phyloP scores from a whole-genome alignment of 352 stramenopile species.

The Pythium chondricola region DNA sequence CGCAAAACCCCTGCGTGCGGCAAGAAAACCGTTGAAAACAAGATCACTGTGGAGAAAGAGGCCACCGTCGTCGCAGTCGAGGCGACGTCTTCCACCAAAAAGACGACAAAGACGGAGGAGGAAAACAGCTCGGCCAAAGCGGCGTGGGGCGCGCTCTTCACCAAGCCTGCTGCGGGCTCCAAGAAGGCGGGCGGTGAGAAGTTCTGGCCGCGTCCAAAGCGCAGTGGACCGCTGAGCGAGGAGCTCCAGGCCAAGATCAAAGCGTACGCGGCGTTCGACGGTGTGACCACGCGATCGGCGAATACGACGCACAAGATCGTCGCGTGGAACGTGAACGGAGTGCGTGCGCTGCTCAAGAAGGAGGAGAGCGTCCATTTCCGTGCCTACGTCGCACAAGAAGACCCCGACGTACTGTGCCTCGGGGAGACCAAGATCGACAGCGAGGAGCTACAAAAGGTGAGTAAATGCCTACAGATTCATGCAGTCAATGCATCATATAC shows the following conservation, averaged over 20 bases:
- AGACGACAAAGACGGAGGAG: constrained; percentile 3
- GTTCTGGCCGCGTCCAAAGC: constrained; percentile 17
- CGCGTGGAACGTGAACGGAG: constrained; percentile 82
- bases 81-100: constrained; percentile 6
- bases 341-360: constrained; percentile 70
- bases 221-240: constrained; percentile 19
- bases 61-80: background rate
- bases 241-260: constrained; percentile 44
- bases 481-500: too few relatives aligned
- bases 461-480: background rate
- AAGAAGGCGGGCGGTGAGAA: constrained; percentile 9
- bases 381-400: constrained; percentile 70
- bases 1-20: background rate
- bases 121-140: constrained; percentile 5
- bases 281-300: constrained; percentile 23
- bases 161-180: background rate
- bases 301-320: constrained; percentile 37
- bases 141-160: constrained; percentile 23
- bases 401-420: constrained; percentile 78
- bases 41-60: background rate
- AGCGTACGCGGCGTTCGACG: constrained; percentile 41
- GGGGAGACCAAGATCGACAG: constrained; percentile 81
- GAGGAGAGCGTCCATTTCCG: constrained; percentile 59
- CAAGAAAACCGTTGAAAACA: background rate
- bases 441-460: constrained; percentile 57